Conservation (phyloP, 257 asterid genomes). For the Petrea volubilis region DNA sequence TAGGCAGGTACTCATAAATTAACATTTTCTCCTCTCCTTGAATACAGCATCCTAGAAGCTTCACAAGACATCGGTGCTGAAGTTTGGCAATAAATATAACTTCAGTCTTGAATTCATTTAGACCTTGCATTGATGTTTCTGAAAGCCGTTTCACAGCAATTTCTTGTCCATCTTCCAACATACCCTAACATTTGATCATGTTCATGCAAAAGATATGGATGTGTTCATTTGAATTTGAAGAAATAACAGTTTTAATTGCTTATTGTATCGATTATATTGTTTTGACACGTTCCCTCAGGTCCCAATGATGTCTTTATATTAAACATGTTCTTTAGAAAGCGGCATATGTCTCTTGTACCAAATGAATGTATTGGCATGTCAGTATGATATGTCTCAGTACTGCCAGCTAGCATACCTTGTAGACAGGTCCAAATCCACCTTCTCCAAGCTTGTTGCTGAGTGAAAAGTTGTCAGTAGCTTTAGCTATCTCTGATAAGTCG, state of each 20-base stretch:
- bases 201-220: not conserved
- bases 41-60: constrained; percentile 46
- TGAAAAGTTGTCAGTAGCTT: constrained; percentile 32
- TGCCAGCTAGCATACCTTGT: constrained; percentile 26
- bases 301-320: not conserved
- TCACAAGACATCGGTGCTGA: constrained; percentile 47
- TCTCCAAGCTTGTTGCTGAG: not conserved
- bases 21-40: constrained; percentile 40
- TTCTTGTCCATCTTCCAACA: constrained; percentile 27
- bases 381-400: not conserved
- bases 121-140: constrained; percentile 35
- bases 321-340: not conserved
- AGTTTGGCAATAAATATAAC: constrained; percentile 38
- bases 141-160: constrained; percentile 45
- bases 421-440: constrained; percentile 21
- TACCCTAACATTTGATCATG: constrained; percentile 16
- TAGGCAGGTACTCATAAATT: constrained; percentile 41
- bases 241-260: not conserved
- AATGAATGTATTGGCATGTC: not conserved
- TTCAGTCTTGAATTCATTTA: constrained; percentile 41
- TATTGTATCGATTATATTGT: not conserved
- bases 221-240: not conserved
- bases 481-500: constrained; percentile 16
- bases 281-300: not conserved
- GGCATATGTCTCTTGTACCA: not conserved